Evolutionary conservation across 2,329 filamentous ascomycete genomes (phyloP).

Genomic region (Pleurostoma richardsiae): DNA sequence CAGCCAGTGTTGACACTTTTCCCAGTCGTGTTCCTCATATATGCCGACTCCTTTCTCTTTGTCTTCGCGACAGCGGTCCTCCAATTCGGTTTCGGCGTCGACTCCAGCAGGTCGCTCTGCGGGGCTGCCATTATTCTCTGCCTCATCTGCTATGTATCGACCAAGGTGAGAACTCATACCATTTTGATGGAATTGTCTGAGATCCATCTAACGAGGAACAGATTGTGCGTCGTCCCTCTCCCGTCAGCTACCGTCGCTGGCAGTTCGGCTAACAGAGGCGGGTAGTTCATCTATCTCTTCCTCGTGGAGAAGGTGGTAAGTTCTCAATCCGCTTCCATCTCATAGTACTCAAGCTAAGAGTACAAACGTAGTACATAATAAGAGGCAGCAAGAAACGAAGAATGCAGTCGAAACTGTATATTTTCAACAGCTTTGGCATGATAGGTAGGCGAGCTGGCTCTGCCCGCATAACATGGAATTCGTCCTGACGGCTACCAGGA

Average conservation of each 20-base stretch:
- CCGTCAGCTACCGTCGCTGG: too few species aligned
- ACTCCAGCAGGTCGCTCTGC: constrained; percentile 44
- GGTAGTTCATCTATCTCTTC: constrained; percentile 57
- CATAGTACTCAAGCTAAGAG: constrained; percentile 8
- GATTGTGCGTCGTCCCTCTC: too few species aligned
- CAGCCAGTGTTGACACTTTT: background rate
- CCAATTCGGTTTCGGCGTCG: constrained; percentile 51
- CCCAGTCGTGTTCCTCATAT: constrained; percentile 55
- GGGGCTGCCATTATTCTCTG: constrained; percentile 56
- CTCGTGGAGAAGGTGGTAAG: constrained; percentile 58
- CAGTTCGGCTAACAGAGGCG: constrained; percentile 1
- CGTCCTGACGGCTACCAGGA: constrained; percentile 23
- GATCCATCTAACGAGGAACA: too few species aligned
- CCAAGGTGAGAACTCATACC: constrained; percentile 39
- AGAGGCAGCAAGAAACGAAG: constrained; percentile 44
- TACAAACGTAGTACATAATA: constrained; percentile 45
- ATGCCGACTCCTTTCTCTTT: constrained; percentile 55
- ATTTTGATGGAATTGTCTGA: too few species aligned
- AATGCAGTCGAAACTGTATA: constrained; percentile 33
- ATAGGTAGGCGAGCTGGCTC: constrained; percentile 25
- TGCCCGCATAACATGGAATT: constrained; percentile 7
- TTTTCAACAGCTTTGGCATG: constrained; percentile 42
- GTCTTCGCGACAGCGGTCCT: constrained; percentile 52
- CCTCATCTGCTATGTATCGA: constrained; percentile 56
- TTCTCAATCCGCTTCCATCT: background rate